Conservation (phyloP, 2,329 filamentous ascomycete species). For the Pestalotiopsis sp. region DNA sequence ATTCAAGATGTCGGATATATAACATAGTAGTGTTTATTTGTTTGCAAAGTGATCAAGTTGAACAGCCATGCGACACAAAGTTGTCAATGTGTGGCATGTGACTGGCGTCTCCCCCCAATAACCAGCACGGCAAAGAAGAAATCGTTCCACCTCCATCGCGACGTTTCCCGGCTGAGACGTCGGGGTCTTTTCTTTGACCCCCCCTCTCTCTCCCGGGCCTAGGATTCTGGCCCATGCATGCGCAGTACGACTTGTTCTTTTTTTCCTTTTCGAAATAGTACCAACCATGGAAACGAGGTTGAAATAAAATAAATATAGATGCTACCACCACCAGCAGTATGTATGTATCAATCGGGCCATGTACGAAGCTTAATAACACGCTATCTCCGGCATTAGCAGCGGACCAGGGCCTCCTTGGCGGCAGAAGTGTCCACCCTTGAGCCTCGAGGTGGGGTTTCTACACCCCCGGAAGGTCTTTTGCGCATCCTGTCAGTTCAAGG, state of each 20-base stretch:
- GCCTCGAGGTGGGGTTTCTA: background rate
- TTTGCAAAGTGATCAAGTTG: background rate
- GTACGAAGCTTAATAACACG: background rate
- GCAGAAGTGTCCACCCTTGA: background rate
- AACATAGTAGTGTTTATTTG: background rate
- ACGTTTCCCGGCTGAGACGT: background rate
- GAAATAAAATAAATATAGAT: background rate
- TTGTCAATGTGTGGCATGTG: background rate
- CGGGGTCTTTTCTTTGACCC: background rate
- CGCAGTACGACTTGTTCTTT: too few species aligned
- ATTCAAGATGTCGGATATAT: background rate
- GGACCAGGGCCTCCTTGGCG: slow-evolving; percentile 9
- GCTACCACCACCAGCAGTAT: background rate
- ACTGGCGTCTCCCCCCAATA: background rate
- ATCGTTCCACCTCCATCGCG: background rate
- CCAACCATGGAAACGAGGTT: background rate
- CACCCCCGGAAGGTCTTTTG: background rate
- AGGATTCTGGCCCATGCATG: too few species aligned
- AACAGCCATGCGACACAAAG: background rate
- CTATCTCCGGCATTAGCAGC: slow-evolving; percentile 8
- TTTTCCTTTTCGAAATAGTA: too few species aligned
- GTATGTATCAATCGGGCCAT: background rate
- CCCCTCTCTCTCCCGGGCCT: too few species aligned
- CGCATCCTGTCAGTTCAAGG: background rate
- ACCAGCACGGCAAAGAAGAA: background rate